Base-by-base conservation (phyloP, 805 yeast species). In the Candida easanensis region DNA sequence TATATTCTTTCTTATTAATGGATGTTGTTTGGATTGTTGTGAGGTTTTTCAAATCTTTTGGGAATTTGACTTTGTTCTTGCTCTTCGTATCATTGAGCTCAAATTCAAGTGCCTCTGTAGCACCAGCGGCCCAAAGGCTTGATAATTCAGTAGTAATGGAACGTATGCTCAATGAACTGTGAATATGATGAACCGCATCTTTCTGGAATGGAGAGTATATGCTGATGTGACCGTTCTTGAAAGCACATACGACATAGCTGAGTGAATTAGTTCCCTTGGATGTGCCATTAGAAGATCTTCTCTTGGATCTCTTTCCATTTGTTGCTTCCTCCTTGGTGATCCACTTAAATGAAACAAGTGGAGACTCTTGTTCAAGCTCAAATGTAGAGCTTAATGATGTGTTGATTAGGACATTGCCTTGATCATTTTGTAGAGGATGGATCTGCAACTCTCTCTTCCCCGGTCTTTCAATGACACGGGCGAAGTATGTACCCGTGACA, bases 361-460 rank as follows among this genome's bases (percentile, higher is more conserved):
- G 56, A 43, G 70, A 72, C 31, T 67, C 71, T 2, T 68, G 51
- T 23, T 65, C 69, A 30, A 76, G 62, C 51, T 72, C 78, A 42
- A 70, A 63, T 23, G 61, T 60, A 5, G 61, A 56, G 22, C 60
- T 51, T 36, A 62, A 46, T 8, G 62, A 40, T 18, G 49, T 51
- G 7, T 49, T 44, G 22, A 53, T 44, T 16, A 48, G 44, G 30
- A 47, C 22, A n/a, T 54, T 52, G 5, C 47, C 45, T n/a, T 52
- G 41, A 27, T 42, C 42, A 19, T 35, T 48, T 39, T 49, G 54
- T 33, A 56, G 56, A 31, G 53, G 69, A 52, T 50, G 70, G 42
- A 76, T 64, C 51, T 66, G 74, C 16, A 76, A 64, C 57, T 76
- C 78, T 39, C 65, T 71, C 42, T 73, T 61, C 30, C 76, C 75